Evolutionary conservation across 1,284 basidiomycete genomes (phyloP).

Genomic region (Cutaneotrichosporon daszewskae): DNA sequence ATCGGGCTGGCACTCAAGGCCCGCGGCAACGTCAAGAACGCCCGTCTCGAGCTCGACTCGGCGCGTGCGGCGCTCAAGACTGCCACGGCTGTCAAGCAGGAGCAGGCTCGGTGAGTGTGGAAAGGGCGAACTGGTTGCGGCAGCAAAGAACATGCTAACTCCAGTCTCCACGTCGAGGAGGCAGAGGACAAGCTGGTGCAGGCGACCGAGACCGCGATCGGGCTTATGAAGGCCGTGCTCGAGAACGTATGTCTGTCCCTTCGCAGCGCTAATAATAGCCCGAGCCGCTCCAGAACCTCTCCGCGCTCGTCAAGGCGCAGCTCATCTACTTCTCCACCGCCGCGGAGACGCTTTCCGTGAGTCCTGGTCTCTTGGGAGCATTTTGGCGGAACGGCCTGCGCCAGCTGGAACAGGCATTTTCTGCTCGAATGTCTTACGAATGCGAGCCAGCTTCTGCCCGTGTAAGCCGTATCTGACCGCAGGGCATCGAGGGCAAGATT

Average conservation of each 20-base stretch:
- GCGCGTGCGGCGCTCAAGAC: slow-evolving; percentile 65
- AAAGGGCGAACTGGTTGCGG: neutral
- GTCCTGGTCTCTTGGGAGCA: neutral
- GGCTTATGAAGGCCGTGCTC: slow-evolving; percentile 93
- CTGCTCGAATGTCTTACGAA: too few relatives aligned
- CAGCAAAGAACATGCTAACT: slow-evolving; percentile 36
- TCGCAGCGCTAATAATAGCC: slow-evolving; percentile 57
- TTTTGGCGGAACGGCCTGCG: too few relatives aligned
- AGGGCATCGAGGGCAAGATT: slow-evolving; percentile 73
- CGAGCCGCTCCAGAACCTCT: slow-evolving; percentile 89
- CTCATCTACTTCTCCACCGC: slow-evolving; percentile 77
- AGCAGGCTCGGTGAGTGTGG: slow-evolving; percentile 62
- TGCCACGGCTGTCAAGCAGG: slow-evolving; percentile 67
- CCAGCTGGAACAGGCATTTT: too few relatives aligned
- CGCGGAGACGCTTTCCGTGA: slow-evolving; percentile 67
- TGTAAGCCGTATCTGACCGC: too few relatives aligned
- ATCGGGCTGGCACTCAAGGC: slow-evolving; percentile 86
- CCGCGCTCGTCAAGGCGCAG: slow-evolving; percentile 85
- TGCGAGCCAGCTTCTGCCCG: too few relatives aligned
- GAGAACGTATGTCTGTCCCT: slow-evolving; percentile 66
- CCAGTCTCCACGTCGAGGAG: slow-evolving; percentile 71
- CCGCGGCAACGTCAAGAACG: slow-evolving; percentile 75
- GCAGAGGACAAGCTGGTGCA: slow-evolving; percentile 94
- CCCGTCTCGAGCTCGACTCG: slow-evolving; percentile 70
- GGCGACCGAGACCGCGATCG: slow-evolving; percentile 96